These are phyloP conservation scores for Allium cepa DNA, from an alignment of 106 monocot species.

Conservation along the genomic window DNA sequence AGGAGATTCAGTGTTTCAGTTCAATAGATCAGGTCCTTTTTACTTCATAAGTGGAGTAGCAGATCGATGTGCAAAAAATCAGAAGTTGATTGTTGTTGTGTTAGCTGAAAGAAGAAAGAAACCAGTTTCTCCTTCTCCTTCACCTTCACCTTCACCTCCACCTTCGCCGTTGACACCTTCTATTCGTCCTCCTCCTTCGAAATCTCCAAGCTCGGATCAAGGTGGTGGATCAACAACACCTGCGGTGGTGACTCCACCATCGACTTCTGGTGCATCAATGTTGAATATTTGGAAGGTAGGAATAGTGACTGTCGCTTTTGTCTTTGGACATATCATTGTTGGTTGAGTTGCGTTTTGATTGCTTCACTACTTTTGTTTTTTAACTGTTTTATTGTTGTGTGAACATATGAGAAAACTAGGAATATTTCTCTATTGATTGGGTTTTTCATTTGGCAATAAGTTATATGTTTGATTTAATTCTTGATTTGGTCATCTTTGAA, in stretches of 20 bases:
- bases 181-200: neutral
- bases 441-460: neutral
- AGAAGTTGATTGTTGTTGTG: conserved; percentile 60
- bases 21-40: conserved; percentile 47
- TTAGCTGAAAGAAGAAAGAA: conserved; percentile 22
- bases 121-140: neutral
- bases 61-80: conserved; percentile 36
- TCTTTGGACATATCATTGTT: neutral
- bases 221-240: neutral
- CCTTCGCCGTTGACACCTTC: neutral
- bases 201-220: neutral
- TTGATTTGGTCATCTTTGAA: too few species aligned
- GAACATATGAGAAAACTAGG: neutral
- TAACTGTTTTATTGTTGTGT: neutral
- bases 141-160: neutral
- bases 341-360: conserved; percentile 2
- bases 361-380: neutral
- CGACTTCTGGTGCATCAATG: neutral
- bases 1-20: conserved; percentile 32
- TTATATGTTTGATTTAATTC: too few species aligned
- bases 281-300: neutral
- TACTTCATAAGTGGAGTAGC: conserved; percentile 58
- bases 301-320: neutral
- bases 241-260: neutral
- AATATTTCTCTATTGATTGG: neutral